Base-by-base conservation (phyloP, 495 filamentous ascomycete species). In the Elaphomyces granulatus region DNA sequence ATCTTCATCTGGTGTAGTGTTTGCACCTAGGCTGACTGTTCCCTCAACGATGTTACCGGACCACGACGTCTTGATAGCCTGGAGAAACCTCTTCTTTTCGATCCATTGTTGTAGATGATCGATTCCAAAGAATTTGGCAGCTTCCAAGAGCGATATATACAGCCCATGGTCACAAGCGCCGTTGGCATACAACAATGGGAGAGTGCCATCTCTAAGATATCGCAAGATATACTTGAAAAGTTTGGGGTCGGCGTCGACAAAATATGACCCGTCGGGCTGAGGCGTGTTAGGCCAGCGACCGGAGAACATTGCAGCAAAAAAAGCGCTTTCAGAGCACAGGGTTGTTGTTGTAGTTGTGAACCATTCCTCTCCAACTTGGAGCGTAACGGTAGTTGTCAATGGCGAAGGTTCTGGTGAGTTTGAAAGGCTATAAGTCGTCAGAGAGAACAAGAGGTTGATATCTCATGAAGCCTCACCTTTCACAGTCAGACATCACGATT, bases 211-310 rank as follows among this genome's bases (percentile, higher is more conserved):
- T 0, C 66, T 58, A 2, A 67, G 45, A 44, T 57, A 67, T 1
- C 44, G 47, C 3, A 70, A 48, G 37, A 69, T 46, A 40, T 69
- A 49, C 26, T 50, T 41, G 45, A 70, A 70, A 7, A 60, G 21
- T 1, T 45, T 36, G 7, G 53, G 49, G 41, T 70, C 59, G 0
- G 53, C 45, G 38, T 70, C 66, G 37, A 70, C 32, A 48, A 68
- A 67, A 37, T 60, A 58, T 0, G 54, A 47, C 0, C 58, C 60
- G 30, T 65, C 54, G 0, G 37, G 8, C 14, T 53, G 46, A 14
- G 9, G 10, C 15, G 41, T 23, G 33, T 17, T 34, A n/a, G n/a
- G n/a, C 10, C 36, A n/a, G 49, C 51, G 23, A 6, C 23, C 23
- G 23, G 23, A 28, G 6, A 28, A 12, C 23, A 28, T 6, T 6